phyloP scores from a whole-genome alignment of 2,329 filamentous ascomycete genomes.

The Colletotrichum melonis region DNA sequence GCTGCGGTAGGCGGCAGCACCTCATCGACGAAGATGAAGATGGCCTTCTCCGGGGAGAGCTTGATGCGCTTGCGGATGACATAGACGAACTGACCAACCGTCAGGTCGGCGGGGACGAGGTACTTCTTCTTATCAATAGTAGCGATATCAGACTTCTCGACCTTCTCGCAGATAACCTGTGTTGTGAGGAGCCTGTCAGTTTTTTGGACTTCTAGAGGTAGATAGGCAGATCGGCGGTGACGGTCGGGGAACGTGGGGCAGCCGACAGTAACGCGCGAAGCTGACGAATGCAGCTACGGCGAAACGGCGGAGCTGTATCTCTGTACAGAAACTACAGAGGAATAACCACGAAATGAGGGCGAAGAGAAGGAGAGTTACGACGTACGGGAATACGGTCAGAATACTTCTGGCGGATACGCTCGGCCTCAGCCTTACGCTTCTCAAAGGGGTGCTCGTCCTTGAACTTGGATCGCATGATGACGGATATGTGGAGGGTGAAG shows the following conservation, averaged over 20 bases:
- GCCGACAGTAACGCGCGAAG: conserved; percentile 25
- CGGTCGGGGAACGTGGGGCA: conserved; percentile 29
- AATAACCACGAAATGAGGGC: not conserved
- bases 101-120: conserved; percentile 95
- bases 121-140: conserved; percentile 99
- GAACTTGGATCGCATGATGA: conserved; percentile 97
- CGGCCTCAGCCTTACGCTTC: conserved; percentile 99
- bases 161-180: conserved; percentile 99
- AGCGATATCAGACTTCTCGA: conserved; percentile 98
- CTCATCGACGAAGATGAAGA: conserved; percentile 99
- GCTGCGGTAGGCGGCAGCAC: conserved; percentile 96
- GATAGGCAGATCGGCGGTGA: conserved; percentile 30
- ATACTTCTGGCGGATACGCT: conserved; percentile 99
- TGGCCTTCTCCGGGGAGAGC: conserved; percentile 98
- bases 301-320: not conserved
- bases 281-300: conserved; percentile 8
- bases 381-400: conserved; percentile 97
- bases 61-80: conserved; percentile 99
- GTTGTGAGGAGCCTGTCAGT: conserved; percentile 37
- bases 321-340: not conserved
- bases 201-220: not conserved
- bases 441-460: conserved; percentile 99
- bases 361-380: conserved; percentile 3
- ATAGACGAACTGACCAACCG: conserved; percentile 99
- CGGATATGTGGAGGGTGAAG: conserved; percentile 44